Base-by-base conservation (phyloP, 345 rosid species). In the Eucalyptus virginea region DNA sequence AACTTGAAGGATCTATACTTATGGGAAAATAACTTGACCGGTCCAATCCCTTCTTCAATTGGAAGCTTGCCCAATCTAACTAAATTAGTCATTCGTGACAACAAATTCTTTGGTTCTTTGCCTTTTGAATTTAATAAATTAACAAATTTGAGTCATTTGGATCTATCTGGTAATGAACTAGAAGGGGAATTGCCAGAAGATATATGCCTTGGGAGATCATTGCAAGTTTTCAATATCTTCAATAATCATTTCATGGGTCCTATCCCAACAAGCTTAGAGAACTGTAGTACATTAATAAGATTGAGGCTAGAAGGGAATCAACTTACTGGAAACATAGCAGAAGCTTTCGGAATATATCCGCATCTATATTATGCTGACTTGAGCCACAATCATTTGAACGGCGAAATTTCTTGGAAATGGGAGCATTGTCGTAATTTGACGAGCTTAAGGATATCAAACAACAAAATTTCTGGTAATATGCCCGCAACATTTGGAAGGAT, bases 201-300 rank as follows among this genome's bases (percentile, higher is more conserved):
- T 28, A 0, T 62, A 1, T 62, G 34, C 18, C 69, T 30, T 6
- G 34, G 69, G 17, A 30, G 69, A 62, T 28, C 69, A 62, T 7
- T 62, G 34, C 0, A 3, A 3, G 0, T 6, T 62, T 62, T 13
- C 9, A 0, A 0, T 4, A 1, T 6, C 17, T 0, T 0, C 34
- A 62, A 62, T 13, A 28, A 62, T 62, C 18, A 62, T 62, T 13
- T 62, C 32, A 12, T 3, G 0, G 69, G 34, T 3, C 34, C 69
- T 9, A 30, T 30, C 17, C 69, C 17, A 13, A 6, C 18, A 62
- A 62, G 2, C 17, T 62, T 62, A 62, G 1, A 28, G 9, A 62
- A 6, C 0, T 62, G 32, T 28, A 62, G 18, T 4, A 62, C 69
- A 62, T 62, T 62, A 30, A 62, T 28, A 0, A 62, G 69, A 62